Base-by-base conservation (phyloP, 805 yeast genomes). In the Yarrowia osloensis region DNA sequence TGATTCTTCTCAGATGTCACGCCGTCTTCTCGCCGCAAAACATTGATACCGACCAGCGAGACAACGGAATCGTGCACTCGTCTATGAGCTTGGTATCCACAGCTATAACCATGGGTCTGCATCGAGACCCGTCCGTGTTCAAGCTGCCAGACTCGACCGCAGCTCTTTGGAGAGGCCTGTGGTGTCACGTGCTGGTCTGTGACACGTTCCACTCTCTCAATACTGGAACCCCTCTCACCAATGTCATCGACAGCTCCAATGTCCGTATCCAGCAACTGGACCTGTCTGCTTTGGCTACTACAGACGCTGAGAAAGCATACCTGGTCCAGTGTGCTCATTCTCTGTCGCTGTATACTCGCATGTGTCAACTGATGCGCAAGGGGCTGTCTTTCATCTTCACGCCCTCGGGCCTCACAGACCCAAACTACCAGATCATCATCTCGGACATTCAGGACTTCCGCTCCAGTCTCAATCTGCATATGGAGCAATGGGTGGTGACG, bases 401-500 rank as follows among this genome's bases (percentile, higher is more conserved):
- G 4, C 44, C 61, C 6, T 24, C 61, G 1, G 61, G 61, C 6
- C 61, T 54, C 5, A 24, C 61, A 2, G 61, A 54, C 17, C 33
- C 61, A 8, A 37, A 54, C 22, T 54, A 54, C 22, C 9, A n/a
- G 1, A n/a, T 54, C 31, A 35, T 54, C 17, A 24, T 54, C 22
- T 17, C 61, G 17, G 61, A 54, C 37, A 54, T 54, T 24, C 33
- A 24, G 17, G 44, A 54, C 44, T 54, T 54, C 13, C 61, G 61
- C 31, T 24, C 61, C 8, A n/a, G 22, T 21, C 61, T 54, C 33
- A 54, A 37, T 26, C 44, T 54, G 17, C 61, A 54, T 24, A 54
- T 54, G 61, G 61, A 54, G 7, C 61, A 54, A 21, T 54, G 61
- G 61, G 61, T 54, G 17, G 61, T 54, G 7, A 54, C 61, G 9